phyloP scores from a whole-genome alignment of 257 asterid species.

The Solanum sejunctum region DNA sequence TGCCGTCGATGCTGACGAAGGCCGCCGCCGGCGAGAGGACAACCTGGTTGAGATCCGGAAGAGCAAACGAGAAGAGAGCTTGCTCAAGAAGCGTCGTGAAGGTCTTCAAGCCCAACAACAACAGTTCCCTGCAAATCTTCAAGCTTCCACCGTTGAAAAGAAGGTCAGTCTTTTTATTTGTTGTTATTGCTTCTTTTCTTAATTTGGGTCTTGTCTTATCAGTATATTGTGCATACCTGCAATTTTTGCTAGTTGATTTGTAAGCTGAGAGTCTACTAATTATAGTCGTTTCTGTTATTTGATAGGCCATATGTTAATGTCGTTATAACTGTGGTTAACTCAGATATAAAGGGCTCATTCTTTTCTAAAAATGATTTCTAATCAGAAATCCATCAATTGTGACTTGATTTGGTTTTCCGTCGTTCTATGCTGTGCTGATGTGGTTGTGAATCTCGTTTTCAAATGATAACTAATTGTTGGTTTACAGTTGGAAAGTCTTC shows the following conservation, averaged over 20 bases:
- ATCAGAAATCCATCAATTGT: background rate
- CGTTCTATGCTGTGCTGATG: background rate
- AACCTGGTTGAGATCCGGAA: slow-evolving; percentile 97
- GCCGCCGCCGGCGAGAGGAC: slow-evolving; percentile 87
- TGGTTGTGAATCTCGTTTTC: background rate
- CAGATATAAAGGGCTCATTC: background rate
- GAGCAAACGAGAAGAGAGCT: slow-evolving; percentile 79
- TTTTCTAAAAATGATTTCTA: background rate
- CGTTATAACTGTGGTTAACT: background rate
- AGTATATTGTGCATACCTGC: background rate
- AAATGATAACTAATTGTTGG: background rate
- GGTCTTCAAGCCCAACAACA: slow-evolving; percentile 40
- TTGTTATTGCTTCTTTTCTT: background rate
- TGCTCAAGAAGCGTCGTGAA: slow-evolving; percentile 86
- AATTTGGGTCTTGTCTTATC: background rate
- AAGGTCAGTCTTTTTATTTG: slow-evolving; percentile 21
- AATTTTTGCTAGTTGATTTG: background rate
- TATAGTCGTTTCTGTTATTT: background rate
- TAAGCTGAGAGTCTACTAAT: background rate
- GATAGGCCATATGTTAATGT: background rate
- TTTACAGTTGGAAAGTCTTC: slow-evolving; percentile 81
- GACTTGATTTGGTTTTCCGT: background rate
- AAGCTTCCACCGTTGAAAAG: slow-evolving; percentile 46
- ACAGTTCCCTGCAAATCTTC: slow-evolving; percentile 38
- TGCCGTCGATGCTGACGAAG: slow-evolving; percentile 93